Evolutionary conservation across 2,329 filamentous ascomycete genomes (phyloP), one percentile per base, ranked within the genome.

Genomic region (Ambrosiella xylebori): DNA sequence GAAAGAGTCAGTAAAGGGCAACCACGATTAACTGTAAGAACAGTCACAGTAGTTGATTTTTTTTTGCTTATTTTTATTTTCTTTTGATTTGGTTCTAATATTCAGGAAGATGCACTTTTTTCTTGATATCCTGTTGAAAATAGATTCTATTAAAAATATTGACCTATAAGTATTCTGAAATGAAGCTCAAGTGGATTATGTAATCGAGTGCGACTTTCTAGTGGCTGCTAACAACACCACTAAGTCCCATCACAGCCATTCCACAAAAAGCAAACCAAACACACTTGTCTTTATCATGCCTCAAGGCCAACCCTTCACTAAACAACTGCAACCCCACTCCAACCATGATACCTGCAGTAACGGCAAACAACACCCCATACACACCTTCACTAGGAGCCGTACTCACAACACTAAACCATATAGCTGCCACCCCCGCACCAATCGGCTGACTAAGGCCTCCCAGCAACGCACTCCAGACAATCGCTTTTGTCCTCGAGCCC

Each of bases 281-380:
- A 69, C 86, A 90, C 65, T 93, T 66, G 61, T 83, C 82, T 61
- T 84, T 77, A 65, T 84, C 84, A 71, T 94, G 88, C 63, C 88
- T 90, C 66, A 96, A 71, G 59, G 84, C 86, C 66, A 95, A 69
- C 63, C 85, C 85, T 73, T 98, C 90, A 2, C 86, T 84, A 66
- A 96, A 91, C 6, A 98, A 74, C 70, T 94, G 87, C 66, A 98
- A 71, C 2, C 85, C 89, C 37, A 98, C 93, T 64, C 86, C 93
- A 36, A 88, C 84, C 93, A 98, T 97, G 65, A 98, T 94, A 1
- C 93, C 93, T 0, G 89, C 83, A 0, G 91, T 97, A 8, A 83
- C 74, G 6, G 88, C 90, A 72, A 98, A 98, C 71, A 97, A 84
- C 56, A 79, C 79, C 0, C 84, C 87, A 65, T 93, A 91, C n/a